Conservation (phyloP, 2,329 filamentous ascomycete genomes). For the Talaromyces sp. region DNA sequence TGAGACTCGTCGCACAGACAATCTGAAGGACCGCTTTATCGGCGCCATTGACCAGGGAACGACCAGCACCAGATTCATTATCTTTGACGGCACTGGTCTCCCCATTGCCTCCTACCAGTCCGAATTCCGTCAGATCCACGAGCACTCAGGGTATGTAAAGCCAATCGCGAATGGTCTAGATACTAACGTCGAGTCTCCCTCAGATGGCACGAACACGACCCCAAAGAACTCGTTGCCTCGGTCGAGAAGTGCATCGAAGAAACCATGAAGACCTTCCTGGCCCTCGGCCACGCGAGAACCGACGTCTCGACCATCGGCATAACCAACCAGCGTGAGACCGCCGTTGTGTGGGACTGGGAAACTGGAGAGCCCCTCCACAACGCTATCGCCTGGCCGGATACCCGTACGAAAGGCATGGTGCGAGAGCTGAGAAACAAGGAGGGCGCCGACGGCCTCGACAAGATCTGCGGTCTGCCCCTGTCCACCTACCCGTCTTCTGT, state of each 20-base stretch:
- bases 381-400: conserved; percentile 87
- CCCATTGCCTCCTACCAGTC: conserved; percentile 80
- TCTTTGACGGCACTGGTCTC: conserved; percentile 75
- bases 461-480: conserved; percentile 72
- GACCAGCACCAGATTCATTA: conserved; percentile 82
- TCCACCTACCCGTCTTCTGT: conserved; percentile 84
- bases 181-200: conserved; percentile 26
- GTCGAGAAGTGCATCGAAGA: conserved; percentile 76
- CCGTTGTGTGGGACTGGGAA: conserved; percentile 73
- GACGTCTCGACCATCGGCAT: conserved; percentile 60
- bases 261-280: conserved; percentile 65
- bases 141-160: conserved; percentile 68
- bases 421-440: conserved; percentile 65
- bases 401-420: conserved; percentile 68
- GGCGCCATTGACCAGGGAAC: conserved; percentile 90
- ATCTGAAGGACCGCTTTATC: conserved; percentile 54
- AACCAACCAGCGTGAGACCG: conserved; percentile 87
- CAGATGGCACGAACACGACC: conserved; percentile 89
- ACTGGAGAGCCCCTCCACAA: conserved; percentile 78
- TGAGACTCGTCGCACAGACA: conserved; percentile 24
- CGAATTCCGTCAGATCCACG: conserved; percentile 80
- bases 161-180: background rate
- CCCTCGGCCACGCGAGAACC: conserved; percentile 61
- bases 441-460: conserved; percentile 61
- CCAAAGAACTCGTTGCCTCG: conserved; percentile 67